Evolutionary conservation across 179 eudicot genomes (phyloP).

Genomic region (Vitellaria paradoxa): DNA sequence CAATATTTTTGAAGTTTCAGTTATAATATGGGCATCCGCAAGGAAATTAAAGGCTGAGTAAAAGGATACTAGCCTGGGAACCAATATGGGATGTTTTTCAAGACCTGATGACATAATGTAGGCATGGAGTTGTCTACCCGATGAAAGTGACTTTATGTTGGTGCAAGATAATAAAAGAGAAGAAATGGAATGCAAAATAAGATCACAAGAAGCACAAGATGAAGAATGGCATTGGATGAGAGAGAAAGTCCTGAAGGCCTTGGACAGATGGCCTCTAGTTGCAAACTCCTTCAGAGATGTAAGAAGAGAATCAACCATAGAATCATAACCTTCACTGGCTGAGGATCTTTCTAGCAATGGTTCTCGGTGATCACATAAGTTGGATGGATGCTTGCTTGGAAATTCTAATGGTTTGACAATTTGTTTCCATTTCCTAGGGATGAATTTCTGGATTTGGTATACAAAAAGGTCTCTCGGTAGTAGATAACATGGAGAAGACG

Average conservation of each 20-base stretch:
- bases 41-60: constrained; percentile 52
- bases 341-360: constrained; percentile 9
- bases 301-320: constrained; percentile 53
- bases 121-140: constrained; percentile 73
- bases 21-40: constrained; percentile 51
- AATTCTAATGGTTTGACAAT: constrained; percentile 17
- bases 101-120: constrained; percentile 54
- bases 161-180: constrained; percentile 58
- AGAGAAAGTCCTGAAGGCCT: constrained; percentile 58
- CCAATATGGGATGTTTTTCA: constrained; percentile 37
- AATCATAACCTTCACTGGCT: constrained; percentile 18
- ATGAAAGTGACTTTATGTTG: constrained; percentile 38
- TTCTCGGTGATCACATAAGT: constrained; percentile 14
- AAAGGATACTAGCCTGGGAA: constrained; percentile 61
- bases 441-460: constrained; percentile 35
- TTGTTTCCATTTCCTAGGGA: constrained; percentile 56
- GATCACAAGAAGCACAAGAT: constrained; percentile 28
- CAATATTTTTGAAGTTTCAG: constrained; percentile 37
- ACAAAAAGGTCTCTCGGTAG: constrained; percentile 30
- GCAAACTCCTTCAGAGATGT: constrained; percentile 49
- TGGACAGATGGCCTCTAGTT: constrained; percentile 46
- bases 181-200: constrained; percentile 46
- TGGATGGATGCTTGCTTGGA: constrained; percentile 17
- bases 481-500: constrained; percentile 23
- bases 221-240: constrained; percentile 38